Evolutionary conservation across 1,139 yeast genomes (phyloP).

Genomic region (Scheffersomyces insectosa): DNA sequence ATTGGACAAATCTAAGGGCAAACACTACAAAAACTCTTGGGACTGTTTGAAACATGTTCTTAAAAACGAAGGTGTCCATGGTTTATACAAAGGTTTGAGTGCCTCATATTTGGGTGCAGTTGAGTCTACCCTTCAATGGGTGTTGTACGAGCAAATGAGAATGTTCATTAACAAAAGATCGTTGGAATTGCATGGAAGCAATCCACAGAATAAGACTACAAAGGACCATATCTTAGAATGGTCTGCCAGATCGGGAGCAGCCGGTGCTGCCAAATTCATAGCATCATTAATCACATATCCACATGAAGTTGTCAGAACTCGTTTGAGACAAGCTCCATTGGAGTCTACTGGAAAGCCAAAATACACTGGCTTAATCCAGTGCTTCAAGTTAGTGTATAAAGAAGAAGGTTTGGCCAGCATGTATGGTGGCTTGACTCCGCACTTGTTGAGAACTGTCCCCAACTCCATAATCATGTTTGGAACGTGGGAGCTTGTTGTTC

Average conservation of each 20-base stretch:
- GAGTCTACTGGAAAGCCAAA: conserved; percentile 75
- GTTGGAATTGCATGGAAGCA: conserved; percentile 43
- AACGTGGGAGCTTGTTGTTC: conserved; percentile 93
- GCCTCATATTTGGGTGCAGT: conserved; percentile 94
- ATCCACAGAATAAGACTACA: conserved; percentile 47
- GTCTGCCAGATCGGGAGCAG: conserved; percentile 97
- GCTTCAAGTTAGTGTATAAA: conserved; percentile 76
- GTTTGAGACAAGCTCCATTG: conserved; percentile 91
- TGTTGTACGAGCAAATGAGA: conserved; percentile 94
- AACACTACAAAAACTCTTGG: conserved; percentile 77
- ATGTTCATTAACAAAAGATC: conserved; percentile 62
- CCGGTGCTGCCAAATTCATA: conserved; percentile 92
- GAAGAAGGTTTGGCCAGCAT: conserved; percentile 92
- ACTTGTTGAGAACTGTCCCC: conserved; percentile 93
- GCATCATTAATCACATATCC: conserved; percentile 96
- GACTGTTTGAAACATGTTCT: conserved; percentile 78
- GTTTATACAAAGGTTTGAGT: conserved; percentile 84
- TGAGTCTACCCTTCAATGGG: conserved; percentile 96
- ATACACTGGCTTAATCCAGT: conserved; percentile 86
- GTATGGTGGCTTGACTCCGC: conserved; percentile 98
- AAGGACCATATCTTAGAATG: conserved; percentile 77
- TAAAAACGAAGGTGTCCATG: conserved; percentile 72
- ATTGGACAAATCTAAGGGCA: conserved; percentile 68
- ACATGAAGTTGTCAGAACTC: conserved; percentile 94
- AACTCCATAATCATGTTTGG: conserved; percentile 99